These are phyloP conservation scores for Fusarium sp. DNA, from an alignment of 2,329 filamentous ascomycete genomes.

Conservation along the genomic window DNA sequence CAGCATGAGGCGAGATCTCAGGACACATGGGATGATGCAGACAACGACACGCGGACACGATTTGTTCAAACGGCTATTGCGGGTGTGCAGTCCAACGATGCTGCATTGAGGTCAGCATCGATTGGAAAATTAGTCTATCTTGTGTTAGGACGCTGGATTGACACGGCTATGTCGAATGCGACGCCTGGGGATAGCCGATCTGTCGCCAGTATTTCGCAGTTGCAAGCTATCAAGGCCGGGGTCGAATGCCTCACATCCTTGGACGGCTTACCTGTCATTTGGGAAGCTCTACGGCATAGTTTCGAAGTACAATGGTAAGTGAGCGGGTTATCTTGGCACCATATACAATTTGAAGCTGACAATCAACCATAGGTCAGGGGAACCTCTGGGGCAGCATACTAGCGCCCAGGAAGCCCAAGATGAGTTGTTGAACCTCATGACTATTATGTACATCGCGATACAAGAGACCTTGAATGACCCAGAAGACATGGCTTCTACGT, in stretches of 20 bases:
- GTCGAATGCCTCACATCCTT: constrained; percentile 63
- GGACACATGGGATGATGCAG: constrained; percentile 73
- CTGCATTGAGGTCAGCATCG: constrained; percentile 62
- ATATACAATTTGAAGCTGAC: constrained; percentile 44
- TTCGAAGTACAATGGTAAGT: constrained; percentile 67
- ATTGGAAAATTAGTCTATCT: constrained; percentile 71
- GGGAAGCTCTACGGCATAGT: constrained; percentile 61
- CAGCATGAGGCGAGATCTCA: constrained; percentile 58
- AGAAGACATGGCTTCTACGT: constrained; percentile 59
- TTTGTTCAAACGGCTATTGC: constrained; percentile 69
- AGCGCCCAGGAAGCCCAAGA: constrained; percentile 66
- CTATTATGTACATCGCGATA: constrained; percentile 70
- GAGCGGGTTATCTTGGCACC: no score
- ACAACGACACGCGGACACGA: constrained; percentile 63
- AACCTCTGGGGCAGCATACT: constrained; percentile 53
- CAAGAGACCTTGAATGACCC: constrained; percentile 67
- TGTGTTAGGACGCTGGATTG: constrained; percentile 76
- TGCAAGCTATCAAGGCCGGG: constrained; percentile 69
- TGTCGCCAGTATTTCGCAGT: constrained; percentile 66
- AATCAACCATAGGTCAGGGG: constrained; percentile 57
- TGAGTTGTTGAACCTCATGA: constrained; percentile 72
- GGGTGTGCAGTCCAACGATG: constrained; percentile 58
- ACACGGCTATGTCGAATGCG: constrained; percentile 68
- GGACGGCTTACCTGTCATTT: constrained; percentile 63
- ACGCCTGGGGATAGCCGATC: constrained; percentile 58